Conservation (phyloP, 371 early-diverging fungal species). For the Mucor circinelloides region DNA sequence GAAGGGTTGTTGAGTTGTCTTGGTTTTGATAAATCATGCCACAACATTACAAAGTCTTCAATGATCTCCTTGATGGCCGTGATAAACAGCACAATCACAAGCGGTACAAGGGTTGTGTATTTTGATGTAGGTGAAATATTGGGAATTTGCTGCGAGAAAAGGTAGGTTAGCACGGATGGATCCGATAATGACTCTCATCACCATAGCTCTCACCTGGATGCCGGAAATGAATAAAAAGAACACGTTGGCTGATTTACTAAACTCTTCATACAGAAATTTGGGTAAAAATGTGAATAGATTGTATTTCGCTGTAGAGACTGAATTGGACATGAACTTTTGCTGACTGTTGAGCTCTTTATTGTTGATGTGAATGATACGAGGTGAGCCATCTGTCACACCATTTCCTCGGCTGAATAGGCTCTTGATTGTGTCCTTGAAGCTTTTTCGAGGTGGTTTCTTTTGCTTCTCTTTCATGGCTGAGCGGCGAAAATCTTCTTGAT, state of each 20-base stretch:
- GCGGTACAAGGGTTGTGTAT: slow-evolving; percentile 91
- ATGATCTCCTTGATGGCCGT: slow-evolving; percentile 96
- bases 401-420: neutral
- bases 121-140: slow-evolving; percentile 84
- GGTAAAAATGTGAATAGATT: slow-evolving; percentile 86
- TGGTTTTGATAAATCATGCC: neutral
- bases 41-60: slow-evolving; percentile 83
- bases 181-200: neutral
- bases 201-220: slow-evolving; percentile 71
- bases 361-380: slow-evolving; percentile 85
- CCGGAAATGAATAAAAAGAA: slow-evolving; percentile 91
- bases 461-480: slow-evolving; percentile 1
- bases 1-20: neutral
- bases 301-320: slow-evolving; percentile 91
- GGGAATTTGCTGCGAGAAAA: slow-evolving; percentile 69
- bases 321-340: slow-evolving; percentile 78
- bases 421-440: neutral
- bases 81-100: slow-evolving; percentile 85
- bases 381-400: slow-evolving; percentile 24
- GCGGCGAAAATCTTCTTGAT: neutral
- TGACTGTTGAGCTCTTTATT: slow-evolving; percentile 70
- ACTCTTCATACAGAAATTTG: slow-evolving; percentile 91
- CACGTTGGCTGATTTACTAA: slow-evolving; percentile 93
- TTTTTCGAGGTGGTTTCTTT: neutral
- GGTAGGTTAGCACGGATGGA: neutral